These are phyloP conservation scores for Phytophthora cryptogea DNA, from an alignment of 352 stramenopile genomes.

Conservation along the genomic window DNA sequence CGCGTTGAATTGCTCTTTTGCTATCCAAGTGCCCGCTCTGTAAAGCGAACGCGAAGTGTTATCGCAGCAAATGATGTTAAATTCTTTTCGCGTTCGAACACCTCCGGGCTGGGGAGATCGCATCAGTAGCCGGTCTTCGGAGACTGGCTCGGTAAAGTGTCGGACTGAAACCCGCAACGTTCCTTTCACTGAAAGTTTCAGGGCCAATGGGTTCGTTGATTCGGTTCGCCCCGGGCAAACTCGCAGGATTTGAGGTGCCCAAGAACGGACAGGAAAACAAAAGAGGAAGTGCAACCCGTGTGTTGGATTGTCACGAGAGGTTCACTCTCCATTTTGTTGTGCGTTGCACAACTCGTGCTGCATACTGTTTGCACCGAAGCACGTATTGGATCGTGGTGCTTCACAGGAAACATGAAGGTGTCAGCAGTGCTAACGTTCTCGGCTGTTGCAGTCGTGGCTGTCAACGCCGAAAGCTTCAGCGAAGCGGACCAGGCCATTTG, in stretches of 20 bases:
- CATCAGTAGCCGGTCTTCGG: slow-evolving; percentile 6
- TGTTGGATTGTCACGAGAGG: slow-evolving; percentile 9
- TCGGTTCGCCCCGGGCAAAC: slow-evolving; percentile 11
- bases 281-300: slow-evolving; percentile 22
- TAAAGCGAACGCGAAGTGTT: too few relatives aligned
- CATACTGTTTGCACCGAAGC: not conserved
- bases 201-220: slow-evolving; percentile 20
- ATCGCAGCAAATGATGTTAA: slow-evolving; percentile 8
- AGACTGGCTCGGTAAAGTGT: slow-evolving; percentile 11
- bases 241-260: slow-evolving; percentile 22
- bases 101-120: not conserved
- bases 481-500: slow-evolving; percentile 53
- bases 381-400: not conserved
- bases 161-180: not conserved
- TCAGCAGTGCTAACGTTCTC: slow-evolving; percentile 13
- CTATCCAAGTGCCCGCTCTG: not conserved
- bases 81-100: not conserved
- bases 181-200: not conserved
- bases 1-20: too few relatives aligned
- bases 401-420: slow-evolving; percentile 23
- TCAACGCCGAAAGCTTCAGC: slow-evolving; percentile 27
- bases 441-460: slow-evolving; percentile 6
- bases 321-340: slow-evolving; percentile 17
- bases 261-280: slow-evolving; percentile 27
- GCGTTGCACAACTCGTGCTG: slow-evolving; percentile 8